Evolutionary conservation across 495 filamentous ascomycete species (phyloP), one percentile per base, ranked within the genome.

Genomic region (Aspergillus avenaceus): DNA sequence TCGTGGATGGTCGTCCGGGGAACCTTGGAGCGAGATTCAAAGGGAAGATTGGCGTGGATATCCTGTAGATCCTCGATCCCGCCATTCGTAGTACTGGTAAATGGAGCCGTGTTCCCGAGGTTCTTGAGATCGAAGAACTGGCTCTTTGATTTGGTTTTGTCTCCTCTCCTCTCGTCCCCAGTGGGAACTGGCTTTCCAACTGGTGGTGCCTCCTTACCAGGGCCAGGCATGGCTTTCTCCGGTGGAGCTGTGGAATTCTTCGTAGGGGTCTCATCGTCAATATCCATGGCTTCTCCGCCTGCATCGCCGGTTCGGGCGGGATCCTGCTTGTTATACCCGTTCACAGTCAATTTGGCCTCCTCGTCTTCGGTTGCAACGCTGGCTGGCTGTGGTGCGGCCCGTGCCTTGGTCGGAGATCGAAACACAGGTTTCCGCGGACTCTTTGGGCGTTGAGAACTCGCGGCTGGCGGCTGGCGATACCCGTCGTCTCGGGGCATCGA

Each of bases 31-130:
- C 74, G 70, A 34, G 86, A 91, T 49, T 83, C 67, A 63, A 92
- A 93, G 0, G 90, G 90, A 1, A 96, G 79, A 2, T 73, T 83
- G 6, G 77, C 70, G 21, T 73, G 74, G 28, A 96, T 66, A 53
- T 88, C 87, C 18, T 76, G 73, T 26, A 95, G 74, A 28, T 83
- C 81, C 16, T 74, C 66, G 5, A 92, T 81, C 2, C 73, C 73
- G 12, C 83, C 80, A 21, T 65, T 73, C 11, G 76, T 64, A 13
- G 73, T 67, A 26, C 67, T 68, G 3, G 70, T 69, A 32, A 92
- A 82, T 0, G 90, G 90, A 27, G 81, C 82, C 6, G 85, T 77
- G 24, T 85, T 81, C 8, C 74, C 71, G 5, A 95, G 76, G 23
- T 87, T 81, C 1, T 78, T 70, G 36, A 95, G 76, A 26, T 84